A percentile compares a stretch with the other conserved stretches of the same genome.
Evolutionary conservation across 805 yeast genomes (phyloP).

Genomic region (Debaryomyces prosopidis): DNA sequence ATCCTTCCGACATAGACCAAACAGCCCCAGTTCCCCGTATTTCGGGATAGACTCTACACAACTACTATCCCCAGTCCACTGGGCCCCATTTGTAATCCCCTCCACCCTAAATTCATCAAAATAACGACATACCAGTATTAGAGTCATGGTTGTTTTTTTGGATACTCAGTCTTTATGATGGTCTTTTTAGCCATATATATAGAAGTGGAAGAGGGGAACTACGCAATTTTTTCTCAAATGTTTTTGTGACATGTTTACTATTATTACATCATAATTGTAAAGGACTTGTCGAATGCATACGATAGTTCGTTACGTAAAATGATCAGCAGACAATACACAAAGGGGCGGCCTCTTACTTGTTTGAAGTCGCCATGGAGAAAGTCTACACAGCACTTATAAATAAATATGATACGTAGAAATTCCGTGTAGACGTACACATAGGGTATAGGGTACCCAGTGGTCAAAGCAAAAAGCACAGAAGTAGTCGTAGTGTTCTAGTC

Average conservation of each 20-base stretch:
- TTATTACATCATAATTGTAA: slow-evolving; percentile 3
- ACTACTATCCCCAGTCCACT: too few relatives aligned
- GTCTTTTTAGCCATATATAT: not conserved
- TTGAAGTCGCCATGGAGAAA: too few relatives aligned
- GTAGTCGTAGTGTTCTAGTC: too few relatives aligned
- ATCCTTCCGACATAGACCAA: not conserved
- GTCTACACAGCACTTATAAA: too few relatives aligned
- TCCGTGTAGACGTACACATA: too few relatives aligned
- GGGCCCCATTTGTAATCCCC: too few relatives aligned
- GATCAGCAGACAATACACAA: too few relatives aligned
- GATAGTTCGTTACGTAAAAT: not conserved
- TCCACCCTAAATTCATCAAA: too few relatives aligned
- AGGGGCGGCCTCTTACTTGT: too few relatives aligned
- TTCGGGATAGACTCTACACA: not conserved
- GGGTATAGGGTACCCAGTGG: too few relatives aligned
- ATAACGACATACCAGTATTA: slow-evolving; percentile 5
- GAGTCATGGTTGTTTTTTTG: slow-evolving; percentile 2
- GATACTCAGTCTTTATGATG: not conserved
- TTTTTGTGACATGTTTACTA: slow-evolving; percentile 4
- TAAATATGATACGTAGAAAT: too few relatives aligned
- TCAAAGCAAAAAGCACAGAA: too few relatives aligned
- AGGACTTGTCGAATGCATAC: not conserved
- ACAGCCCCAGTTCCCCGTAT: not conserved
- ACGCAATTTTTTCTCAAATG: not conserved
- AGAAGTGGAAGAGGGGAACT: slow-evolving; percentile 1